Percentiles rank a stretch among this genome's conserved stretches.
Conservation (phyloP, 768 basidiomycete species). For the Pisolithus orientalis region DNA sequence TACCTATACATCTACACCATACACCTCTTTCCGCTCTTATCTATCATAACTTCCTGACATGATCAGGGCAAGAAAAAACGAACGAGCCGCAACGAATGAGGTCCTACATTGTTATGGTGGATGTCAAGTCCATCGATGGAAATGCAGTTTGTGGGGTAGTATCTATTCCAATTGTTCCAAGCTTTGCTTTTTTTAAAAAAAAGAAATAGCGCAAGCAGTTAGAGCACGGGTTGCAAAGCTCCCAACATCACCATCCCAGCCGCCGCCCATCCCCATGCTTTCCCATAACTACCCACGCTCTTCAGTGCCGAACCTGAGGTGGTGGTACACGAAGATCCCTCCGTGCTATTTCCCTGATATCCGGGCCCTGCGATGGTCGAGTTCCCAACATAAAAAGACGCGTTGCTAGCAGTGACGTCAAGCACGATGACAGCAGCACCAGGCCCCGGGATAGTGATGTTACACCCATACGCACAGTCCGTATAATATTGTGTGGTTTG, state of each 20-base stretch:
- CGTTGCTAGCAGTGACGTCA: not conserved
- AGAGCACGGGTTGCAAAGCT: not conserved
- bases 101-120: too few species aligned
- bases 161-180: too few species aligned
- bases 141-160: too few species aligned
- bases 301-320: not conserved
- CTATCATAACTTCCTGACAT: too few species aligned
- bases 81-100: too few species aligned
- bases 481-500: constrained; percentile 17
- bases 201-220: too few species aligned
- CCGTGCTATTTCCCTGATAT: not conserved
- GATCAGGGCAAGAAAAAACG: too few species aligned
- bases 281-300: not conserved
- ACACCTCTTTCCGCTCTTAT: not conserved
- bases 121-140: too few species aligned
- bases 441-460: constrained; percentile 27
- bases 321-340: not conserved
- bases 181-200: too few species aligned
- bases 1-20: not conserved
- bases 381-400: constrained; percentile 5
- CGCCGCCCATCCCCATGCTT: not conserved
- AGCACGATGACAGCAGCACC: constrained; percentile 28
- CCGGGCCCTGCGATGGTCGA: constrained; percentile 6
- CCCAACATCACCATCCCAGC: not conserved
- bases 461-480: constrained; percentile 25